Evolutionary conservation across 1,284 basidiomycete species (phyloP), one percentile per base, ranked within the genome.

Genomic region (Cryptococcus hybrid): DNA sequence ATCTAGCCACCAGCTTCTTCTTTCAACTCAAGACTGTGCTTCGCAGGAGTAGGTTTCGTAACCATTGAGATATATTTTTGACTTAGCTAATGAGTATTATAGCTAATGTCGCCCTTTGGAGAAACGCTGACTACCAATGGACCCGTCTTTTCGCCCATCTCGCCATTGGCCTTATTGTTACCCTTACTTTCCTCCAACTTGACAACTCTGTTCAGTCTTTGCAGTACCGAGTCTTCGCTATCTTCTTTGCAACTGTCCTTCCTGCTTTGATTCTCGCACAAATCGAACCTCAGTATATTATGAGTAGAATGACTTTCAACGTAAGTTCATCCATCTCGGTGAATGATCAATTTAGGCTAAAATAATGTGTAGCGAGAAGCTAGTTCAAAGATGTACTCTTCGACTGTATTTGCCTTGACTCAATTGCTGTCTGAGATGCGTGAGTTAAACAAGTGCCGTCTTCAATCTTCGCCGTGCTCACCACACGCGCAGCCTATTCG

Each of bases 281-380:
- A 75, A 86, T 93, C 57, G 88, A 92, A 76, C 90, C 92, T 0
- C 78, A 90, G 79, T 95, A 91, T 81, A 89, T 95, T 69, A 81
- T 87, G 77, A 88, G 88, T 59, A 81, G 91, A 74, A 72, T 73
- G 81, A 79, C 74, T 13, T 76, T 73, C 60, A 70, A 65, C 58
- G 58, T 59, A 43, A 56, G 76, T 78, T 3, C 39, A 12, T 36
- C 13, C 42, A 8, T 46, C 7, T 30, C 30, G 30, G 30, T 30
- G 30, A 30, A 30, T 30, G 4, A 4, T 4, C 30, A 30, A 30
- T 13, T 38, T n/a, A 6, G 5, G 44, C 51, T 58, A 54, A 55
- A 24, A 35, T 40, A 88, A 87, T n/a, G n/a, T 36, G 74, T 84
- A 88, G 61, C 83, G 89, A 74, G 86, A 86, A 64, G 70, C 77